Base-by-base conservation (phyloP, 768 basidiomycete species). In the Mrakia frigida region DNA sequence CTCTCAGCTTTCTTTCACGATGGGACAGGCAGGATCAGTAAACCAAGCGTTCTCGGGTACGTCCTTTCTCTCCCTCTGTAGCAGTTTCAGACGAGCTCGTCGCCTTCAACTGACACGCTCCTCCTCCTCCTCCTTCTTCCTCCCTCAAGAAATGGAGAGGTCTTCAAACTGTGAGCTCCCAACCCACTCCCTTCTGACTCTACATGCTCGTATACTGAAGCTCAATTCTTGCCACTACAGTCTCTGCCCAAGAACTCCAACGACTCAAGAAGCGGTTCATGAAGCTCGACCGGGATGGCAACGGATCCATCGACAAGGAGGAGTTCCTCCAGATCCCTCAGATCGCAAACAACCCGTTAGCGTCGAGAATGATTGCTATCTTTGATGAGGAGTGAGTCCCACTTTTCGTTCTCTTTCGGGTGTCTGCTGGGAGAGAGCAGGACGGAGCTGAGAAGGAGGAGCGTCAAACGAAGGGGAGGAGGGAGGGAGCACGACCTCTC, bases 291-390 rank as follows among this genome's bases (percentile, higher is more conserved):
- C 92, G 94, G 81, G 94, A 99, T 85, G 94, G 94, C 70, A 95
- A 93, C 41, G 97, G 97, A 78, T 94, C 95, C 31, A 96, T 99
- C 84, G 96, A 98, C 86, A 91, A 93, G 65, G 97, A 98, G 80
- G 97, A 99, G 84, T 99, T 99, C 85, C 86, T 98, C 78, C 94
- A 94, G 86, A 97, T 99, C 87, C 97, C 97, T 0, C 94, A 96
- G 86, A 98, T 98, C 81, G 96, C 96, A 31, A 94, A 93, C 75
- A 99, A 98, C 84, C 97, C 97, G 0, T 86, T 99, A 68, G 94
- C 97, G 72, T 92, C 91, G 73, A 89, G 97, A 76, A 94, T 99
- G 94, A 98, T 99, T 81, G 97, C 97, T 71, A 98, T 99, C 82
- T 99, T 99, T 81, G 97, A 99, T 82, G 93, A 98, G 85, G 95